Evolutionary conservation across 768 basidiomycete genomes (phyloP), one percentile per base, ranked within the genome.

Genomic region (Rhodosporidiobolus sp.): DNA sequence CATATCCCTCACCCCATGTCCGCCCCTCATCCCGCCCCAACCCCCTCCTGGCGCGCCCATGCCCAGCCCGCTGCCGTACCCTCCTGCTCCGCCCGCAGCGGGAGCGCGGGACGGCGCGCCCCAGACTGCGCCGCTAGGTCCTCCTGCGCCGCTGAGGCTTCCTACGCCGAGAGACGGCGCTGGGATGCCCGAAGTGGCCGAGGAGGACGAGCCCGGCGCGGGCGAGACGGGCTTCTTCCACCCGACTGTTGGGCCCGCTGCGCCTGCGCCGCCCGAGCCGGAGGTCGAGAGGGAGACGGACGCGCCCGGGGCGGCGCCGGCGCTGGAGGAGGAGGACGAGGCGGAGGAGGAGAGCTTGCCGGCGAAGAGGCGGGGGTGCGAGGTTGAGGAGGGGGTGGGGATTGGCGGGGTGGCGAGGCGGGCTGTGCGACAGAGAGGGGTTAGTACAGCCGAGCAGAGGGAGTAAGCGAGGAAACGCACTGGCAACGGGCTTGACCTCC

Each of bases 31-130:
- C 60, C 69, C 14, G 77, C 74, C 22, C 78, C 67, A 9, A 53
- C 59, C 34, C 88, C 78, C 80, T 85, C 87, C n/a, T n/a, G n/a
- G n/a, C n/a, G n/a, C 30, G 87, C 88, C 92, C 92, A 94, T 8
- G 85, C 92, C 9, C 12, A 24, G 72, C 65, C 72, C 76, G 28
- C 69, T 66, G 16, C 57, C 49, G 10, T 88, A 78, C 80, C 85
- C 87, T 88, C 87, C 92, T 92, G 10, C 93, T 11, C 86, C 92
- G 8, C 8, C 38, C 38, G 38, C 38, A 43, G n/a, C n/a, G n/a
- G n/a, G n/a, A n/a, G n/a, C n/a, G n/a, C 38, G 38, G 38, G 8
- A 7, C 8, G 38, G 38, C 38, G 38, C 38, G 38, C 38, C 38
- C 38, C 38, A 43, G 38, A 43, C 38, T 14, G 38, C 38, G n/a